Conservation (phyloP, 257 asterid species). For the Paraleonurus japonicus region DNA sequence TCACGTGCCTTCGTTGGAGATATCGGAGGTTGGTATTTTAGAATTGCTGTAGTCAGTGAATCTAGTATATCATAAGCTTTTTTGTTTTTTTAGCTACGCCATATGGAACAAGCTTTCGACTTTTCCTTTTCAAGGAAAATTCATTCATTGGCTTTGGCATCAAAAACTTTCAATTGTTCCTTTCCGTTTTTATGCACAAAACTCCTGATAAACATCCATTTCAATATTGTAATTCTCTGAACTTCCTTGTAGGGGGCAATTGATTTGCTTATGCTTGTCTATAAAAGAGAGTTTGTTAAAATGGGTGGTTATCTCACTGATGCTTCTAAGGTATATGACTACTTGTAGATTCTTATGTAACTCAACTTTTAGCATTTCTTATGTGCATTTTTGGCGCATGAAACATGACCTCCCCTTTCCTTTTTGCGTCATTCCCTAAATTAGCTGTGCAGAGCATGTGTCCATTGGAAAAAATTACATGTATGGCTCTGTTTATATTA, state of each 20-base stretch:
- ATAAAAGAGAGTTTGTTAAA: conserved; percentile 50
- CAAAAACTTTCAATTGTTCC: neutral
- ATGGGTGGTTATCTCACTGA: conserved; percentile 71
- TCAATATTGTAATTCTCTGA: conserved; percentile 11
- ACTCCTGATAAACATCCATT: neutral
- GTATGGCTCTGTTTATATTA: neutral
- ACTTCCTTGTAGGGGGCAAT: conserved; percentile 51
- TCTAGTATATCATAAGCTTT: conserved; percentile 5
- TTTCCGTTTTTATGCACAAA: neutral
- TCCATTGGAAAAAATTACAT: neutral
- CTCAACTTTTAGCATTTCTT: neutral
- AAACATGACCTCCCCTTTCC: neutral
- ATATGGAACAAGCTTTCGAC: neutral
- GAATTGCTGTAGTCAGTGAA: conserved; percentile 16
- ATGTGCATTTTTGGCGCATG: neutral
- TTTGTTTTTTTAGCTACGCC: neutral
- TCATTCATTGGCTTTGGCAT: neutral
- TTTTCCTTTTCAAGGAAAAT: neutral
- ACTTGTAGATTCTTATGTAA: neutral
- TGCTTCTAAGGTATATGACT: conserved; percentile 43
- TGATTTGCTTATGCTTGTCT: conserved; percentile 53
- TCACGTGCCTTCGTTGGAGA: conserved; percentile 58
- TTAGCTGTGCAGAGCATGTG: neutral
- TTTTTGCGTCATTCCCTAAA: neutral
- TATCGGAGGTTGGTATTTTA: conserved; percentile 54